A percentile compares a stretch with the other conserved stretches of the same genome.
Evolutionary conservation across 345 rosid species (phyloP).

Genomic region (Rhodamnia argentea): DNA sequence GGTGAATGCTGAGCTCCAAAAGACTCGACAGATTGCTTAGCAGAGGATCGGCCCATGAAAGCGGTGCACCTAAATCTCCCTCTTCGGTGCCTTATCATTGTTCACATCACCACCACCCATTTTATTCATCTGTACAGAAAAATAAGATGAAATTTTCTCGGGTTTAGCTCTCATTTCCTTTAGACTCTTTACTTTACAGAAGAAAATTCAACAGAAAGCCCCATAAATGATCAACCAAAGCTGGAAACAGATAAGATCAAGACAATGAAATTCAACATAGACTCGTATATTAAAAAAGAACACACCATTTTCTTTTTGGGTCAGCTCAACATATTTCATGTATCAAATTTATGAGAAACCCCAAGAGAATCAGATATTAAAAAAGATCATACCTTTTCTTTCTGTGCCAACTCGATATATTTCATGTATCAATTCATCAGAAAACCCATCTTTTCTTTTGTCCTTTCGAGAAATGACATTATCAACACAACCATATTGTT

Average conservation of each 20-base stretch:
- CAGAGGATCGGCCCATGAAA: background rate
- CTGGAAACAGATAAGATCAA: background rate
- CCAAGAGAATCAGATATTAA: too few species aligned
- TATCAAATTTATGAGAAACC: too few species aligned
- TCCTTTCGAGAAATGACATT: background rate
- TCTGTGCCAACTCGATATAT: too few species aligned
- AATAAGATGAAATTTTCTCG: background rate
- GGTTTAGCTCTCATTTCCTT: background rate
- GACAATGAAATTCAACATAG: background rate
- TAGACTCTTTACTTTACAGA: background rate
- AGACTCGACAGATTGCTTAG: background rate
- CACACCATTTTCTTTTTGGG: background rate
- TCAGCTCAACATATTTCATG: background rate
- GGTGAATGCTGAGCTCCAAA: background rate
- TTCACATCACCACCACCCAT: background rate
- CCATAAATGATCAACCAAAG: background rate
- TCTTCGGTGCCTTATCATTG: background rate
- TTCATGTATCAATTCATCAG: background rate
- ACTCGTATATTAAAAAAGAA: background rate
- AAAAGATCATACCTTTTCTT: too few species aligned
- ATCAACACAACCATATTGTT: background rate
- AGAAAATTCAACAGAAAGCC: background rate
- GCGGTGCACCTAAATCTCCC: background rate
- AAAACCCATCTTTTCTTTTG: background rate
- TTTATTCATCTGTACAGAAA: background rate